Evolutionary conservation across 495 filamentous ascomycete species (phyloP), one percentile per base, ranked within the genome.

Genomic region (Aspergillus hancockii): DNA sequence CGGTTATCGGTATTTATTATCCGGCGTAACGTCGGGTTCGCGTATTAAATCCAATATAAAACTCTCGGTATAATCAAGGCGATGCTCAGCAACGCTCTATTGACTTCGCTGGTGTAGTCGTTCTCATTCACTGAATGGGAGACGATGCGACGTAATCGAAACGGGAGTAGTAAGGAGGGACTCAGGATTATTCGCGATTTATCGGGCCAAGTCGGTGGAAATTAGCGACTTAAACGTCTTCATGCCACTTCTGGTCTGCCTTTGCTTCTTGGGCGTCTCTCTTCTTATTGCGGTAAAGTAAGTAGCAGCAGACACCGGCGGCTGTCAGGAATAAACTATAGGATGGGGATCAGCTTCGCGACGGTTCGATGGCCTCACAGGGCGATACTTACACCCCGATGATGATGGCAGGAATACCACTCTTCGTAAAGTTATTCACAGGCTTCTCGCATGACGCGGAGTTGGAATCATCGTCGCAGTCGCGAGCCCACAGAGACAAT

Each of bases 321-420:
- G 61, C 61, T 1, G 21, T 4, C 6, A 63, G 34, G 28, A 63
- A 52, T 28, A 63, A 36, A 14, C 61, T 63, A 56, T 8, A n/a
- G n/a, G 18, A 31, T 13, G 8, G 23, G 13, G 23, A 41, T 52
- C 38, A 52, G 40, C 23, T n/a, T 49, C 28, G 3, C 8, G 34
- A 36, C 9, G 4, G 12, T 14, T 12, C 34, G 12, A 36, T 36
- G 3, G 34, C 12, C 34, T 9, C 25, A 14, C 31, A 32, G 41
- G 28, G 23, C 10, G 14, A 31, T n/a, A 63, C 61, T 8, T 55
- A 63, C 61, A 63, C 52, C 16, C 56, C 61, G n/a, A 55, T 31
- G 45, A 63, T 54, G 40, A 63, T 63, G 55, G 43, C 61, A 21
- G 61, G 61, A 4, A 63, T 52, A 21, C 61, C 61, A 50, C 56